A percentile compares a stretch with the other conserved stretches of the same genome.
phyloP scores from a whole-genome alignment of 1,284 basidiomycete genomes.

The Cryptococcus neoformans region DNA sequence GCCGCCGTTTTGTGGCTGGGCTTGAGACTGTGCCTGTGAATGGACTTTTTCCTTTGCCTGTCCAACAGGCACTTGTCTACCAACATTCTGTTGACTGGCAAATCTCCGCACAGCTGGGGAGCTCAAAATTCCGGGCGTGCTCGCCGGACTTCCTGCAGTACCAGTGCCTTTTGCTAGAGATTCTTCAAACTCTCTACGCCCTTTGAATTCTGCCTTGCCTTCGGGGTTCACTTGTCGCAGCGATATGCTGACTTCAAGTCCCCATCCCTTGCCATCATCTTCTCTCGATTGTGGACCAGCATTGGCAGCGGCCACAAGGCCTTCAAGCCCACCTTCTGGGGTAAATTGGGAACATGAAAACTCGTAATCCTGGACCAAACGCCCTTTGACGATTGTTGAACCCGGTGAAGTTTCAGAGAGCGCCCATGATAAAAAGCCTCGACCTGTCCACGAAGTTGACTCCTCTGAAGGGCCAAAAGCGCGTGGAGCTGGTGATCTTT shows the following conservation, averaged over 20 bases:
- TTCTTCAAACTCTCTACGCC: constrained; percentile 34
- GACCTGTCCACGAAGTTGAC: constrained; percentile 33
- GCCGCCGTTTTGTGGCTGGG: neutral
- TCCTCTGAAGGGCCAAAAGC: constrained; percentile 13
- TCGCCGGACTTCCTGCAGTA: neutral
- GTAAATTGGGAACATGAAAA: constrained; percentile 32
- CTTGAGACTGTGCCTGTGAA: neutral
- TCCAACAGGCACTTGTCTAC: neutral
- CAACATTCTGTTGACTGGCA: neutral
- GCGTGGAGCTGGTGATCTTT: constrained; percentile 4
- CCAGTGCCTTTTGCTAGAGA: constrained; percentile 22
- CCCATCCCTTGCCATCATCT: constrained; percentile 43
- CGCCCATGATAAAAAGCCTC: constrained; percentile 44
- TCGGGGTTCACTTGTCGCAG: constrained; percentile 40
- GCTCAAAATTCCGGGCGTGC: neutral
- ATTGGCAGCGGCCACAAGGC: constrained; percentile 34
- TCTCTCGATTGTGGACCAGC: constrained; percentile 8
- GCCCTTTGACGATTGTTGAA: constrained; percentile 33
- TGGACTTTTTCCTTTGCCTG: neutral
- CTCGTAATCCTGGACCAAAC: constrained; percentile 36
- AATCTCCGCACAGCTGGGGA: constrained; percentile 2
- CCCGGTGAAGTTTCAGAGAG: constrained; percentile 29
- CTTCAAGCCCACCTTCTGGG: constrained; percentile 37
- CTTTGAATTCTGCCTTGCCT: constrained; percentile 34
- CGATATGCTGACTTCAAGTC: constrained; percentile 39